Evolutionary conservation across 352 stramenopile genomes (phyloP), one percentile per base, ranked within the genome.

Genomic region (Phytopythium montanum): DNA sequence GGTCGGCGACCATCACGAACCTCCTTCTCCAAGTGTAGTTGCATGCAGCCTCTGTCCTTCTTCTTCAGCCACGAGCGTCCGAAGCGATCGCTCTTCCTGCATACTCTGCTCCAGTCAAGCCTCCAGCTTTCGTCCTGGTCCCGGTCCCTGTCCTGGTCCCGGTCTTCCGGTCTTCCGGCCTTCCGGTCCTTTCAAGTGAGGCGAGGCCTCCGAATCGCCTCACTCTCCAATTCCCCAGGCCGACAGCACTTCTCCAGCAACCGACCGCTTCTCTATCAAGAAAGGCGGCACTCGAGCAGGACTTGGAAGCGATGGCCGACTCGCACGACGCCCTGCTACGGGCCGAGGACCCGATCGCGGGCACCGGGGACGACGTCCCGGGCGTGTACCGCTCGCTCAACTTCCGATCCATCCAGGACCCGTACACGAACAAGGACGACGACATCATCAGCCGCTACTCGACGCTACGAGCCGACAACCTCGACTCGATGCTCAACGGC

Each of bases 321-420:
- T 12, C 23, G 9, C 14, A 41, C 49, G 49, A 54, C 5, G 10
- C 46, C 31, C 63, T 84, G 23, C 54, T 83, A 31, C 64, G 66
- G 36, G 49, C 58, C 0, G 71, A 82, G n/a, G 73, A 73, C 23
- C 54, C 42, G 10, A 16, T n/a, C 23, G 62, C 28, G 26, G 23
- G 67, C 6, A 23, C 19, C 14, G 54, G 56, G 7, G 69, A 78
- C 34, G 65, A 79, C 34, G 73, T 92, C 42, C 81, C 81, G 12
- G 58, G 74, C 16, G 77, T 87, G 33, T 92, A 90, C 68, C 71
- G 70, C 2, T 89, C 79, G 66, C 71, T 88, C 60, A 84, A 92
- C 69, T 90, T 90, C 60, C 70, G 73, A 54, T 86, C 72, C 58
- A 74, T 90, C 36, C 83, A 92, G 59, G 80, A 90, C 64, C 69